phyloP scores from a whole-genome alignment of 352 stramenopile species.

The Phytophthora hibernalis region DNA sequence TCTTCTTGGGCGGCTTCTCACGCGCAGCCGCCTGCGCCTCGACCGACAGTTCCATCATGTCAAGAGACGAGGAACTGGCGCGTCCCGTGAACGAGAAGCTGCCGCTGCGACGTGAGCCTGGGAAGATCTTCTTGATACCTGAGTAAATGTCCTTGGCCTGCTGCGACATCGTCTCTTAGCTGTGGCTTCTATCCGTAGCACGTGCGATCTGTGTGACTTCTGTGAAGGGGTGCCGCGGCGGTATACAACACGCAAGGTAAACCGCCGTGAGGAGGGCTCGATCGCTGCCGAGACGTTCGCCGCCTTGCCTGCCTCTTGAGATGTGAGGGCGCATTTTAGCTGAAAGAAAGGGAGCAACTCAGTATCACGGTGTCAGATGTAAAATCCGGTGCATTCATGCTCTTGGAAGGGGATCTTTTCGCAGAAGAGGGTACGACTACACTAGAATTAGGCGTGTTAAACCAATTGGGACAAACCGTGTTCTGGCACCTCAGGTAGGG shows the following conservation, averaged over 20 bases:
- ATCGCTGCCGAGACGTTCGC: neutral
- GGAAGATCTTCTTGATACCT: conserved; percentile 84
- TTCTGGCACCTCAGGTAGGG: conserved; percentile 3
- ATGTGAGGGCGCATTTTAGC: conserved; percentile 17
- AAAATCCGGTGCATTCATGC: conserved; percentile 4
- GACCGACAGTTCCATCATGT: conserved; percentile 42
- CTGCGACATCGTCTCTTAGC: conserved; percentile 53
- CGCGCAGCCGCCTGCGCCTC: conserved; percentile 42
- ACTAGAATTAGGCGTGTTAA: too few species aligned
- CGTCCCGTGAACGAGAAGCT: conserved; percentile 57
- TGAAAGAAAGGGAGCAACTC: conserved; percentile 40
- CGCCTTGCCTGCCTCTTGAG: conserved; percentile 28
- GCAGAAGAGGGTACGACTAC: conserved; percentile 7
- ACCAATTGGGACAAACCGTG: conserved; percentile 17
- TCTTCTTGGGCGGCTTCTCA: conserved; percentile 47
- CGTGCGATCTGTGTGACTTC: neutral
- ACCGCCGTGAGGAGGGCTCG: neutral
- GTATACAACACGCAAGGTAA: conserved; percentile 17
- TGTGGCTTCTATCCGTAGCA: too few species aligned
- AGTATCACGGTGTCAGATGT: conserved; percentile 7
- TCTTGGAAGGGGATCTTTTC: neutral
- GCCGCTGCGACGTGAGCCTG: conserved; percentile 51
- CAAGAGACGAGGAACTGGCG: conserved; percentile 18
- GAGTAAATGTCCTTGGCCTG: conserved; percentile 83
- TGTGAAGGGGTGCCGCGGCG: neutral